phyloP scores from a whole-genome alignment of 345 rosid species.

The Rhodamnia rubescens region DNA sequence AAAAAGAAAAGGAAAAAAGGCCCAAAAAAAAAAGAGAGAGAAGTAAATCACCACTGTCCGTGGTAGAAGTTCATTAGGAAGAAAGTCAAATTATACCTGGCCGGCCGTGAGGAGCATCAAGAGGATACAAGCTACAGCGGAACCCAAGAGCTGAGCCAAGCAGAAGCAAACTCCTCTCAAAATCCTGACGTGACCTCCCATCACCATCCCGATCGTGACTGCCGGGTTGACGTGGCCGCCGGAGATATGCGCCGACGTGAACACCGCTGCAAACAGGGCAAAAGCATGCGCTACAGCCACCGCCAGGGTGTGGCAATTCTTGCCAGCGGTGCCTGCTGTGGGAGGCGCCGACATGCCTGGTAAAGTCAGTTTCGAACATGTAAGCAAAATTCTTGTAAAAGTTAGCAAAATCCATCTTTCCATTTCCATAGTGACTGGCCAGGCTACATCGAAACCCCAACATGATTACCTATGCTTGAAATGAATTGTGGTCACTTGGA shows the following conservation, averaged over 20 bases:
- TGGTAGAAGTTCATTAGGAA: background rate
- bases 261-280: slow-evolving; percentile 4
- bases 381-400: background rate
- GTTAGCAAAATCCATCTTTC: background rate
- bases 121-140: slow-evolving; percentile 3
- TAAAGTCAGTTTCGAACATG: background rate
- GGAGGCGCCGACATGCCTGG: background rate
- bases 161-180: background rate
- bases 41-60: background rate
- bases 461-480: background rate
- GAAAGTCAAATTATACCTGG: background rate
- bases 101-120: slow-evolving; percentile 1
- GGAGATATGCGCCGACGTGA: background rate
- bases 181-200: slow-evolving; percentile 3
- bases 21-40: background rate
- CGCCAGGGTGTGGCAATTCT: background rate
- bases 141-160: slow-evolving; percentile 7
- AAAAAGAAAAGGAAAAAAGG: accelerated
- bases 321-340: background rate
- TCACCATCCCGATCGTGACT: slow-evolving; percentile 2
- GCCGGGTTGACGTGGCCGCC: slow-evolving; percentile 15
- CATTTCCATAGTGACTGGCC: background rate
- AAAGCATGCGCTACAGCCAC: slow-evolving; percentile 5
- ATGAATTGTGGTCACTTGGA: background rate
- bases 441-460: background rate